Conservation (phyloP, 805 yeast species). For the Cyberlindnera samutprakarnensis region DNA sequence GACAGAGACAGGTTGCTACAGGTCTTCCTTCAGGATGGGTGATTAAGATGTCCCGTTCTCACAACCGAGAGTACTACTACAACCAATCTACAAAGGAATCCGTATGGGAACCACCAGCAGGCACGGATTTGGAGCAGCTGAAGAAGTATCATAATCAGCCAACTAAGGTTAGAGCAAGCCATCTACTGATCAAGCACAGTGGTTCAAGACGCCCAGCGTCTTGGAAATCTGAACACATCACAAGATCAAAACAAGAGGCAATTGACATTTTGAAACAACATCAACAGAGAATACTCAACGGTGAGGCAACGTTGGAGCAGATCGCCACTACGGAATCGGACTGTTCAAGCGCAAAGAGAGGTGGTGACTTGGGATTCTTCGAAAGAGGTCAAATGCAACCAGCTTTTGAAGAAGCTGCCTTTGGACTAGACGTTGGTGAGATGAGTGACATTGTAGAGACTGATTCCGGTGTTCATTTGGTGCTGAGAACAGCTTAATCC, state of each 20-base stretch:
- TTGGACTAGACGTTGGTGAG: conserved; percentile 74
- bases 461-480: conserved; percentile 84
- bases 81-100: conserved; percentile 66
- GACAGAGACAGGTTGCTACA: conserved; percentile 32
- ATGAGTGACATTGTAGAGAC: conserved; percentile 78
- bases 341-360: conserved; percentile 76
- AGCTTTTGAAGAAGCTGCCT: conserved; percentile 82
- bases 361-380: conserved; percentile 90
- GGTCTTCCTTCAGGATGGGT: conserved; percentile 90
- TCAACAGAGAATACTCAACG: conserved; percentile 52
- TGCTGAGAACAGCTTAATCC: conserved; percentile 64
- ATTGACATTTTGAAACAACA: conserved; percentile 50
- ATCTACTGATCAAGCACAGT: conserved; percentile 73
- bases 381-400: conserved; percentile 95
- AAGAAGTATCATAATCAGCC: conserved; percentile 56
- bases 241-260: conserved; percentile 81
- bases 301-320: conserved; percentile 58
- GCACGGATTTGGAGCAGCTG: conserved; percentile 58
- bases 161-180: conserved; percentile 65
- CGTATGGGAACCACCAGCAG: conserved; percentile 87
- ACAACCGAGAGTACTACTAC: conserved; percentile 77
- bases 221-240: conserved; percentile 75
- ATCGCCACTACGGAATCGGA: conserved; percentile 82
- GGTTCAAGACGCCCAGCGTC: conserved; percentile 87
- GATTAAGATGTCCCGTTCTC: conserved; percentile 68